Evolutionary conservation across 2,329 filamentous ascomycete species (phyloP).

Genomic region (Penicillium crustosum): DNA sequence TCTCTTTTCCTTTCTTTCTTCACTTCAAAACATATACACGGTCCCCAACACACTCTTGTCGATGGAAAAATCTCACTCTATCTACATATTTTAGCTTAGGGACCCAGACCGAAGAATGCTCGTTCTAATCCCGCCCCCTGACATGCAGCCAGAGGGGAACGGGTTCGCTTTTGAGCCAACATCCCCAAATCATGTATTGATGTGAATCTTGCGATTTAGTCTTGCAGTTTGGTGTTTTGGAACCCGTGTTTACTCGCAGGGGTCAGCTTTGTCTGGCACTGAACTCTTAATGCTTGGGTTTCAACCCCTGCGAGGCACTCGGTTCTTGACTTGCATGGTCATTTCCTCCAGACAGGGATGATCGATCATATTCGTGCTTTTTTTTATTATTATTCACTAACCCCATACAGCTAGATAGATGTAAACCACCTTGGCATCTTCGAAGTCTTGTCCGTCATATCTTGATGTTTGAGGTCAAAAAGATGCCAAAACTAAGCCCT

Average conservation of each 20-base stretch:
- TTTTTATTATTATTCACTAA: background rate
- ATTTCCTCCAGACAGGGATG: constrained; percentile 4
- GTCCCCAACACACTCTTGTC: constrained; percentile 50
- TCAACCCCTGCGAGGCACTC: background rate
- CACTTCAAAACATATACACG: constrained; percentile 33
- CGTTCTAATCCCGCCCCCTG: constrained; percentile 46
- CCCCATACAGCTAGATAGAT: background rate
- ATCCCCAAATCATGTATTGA: constrained; percentile 19
- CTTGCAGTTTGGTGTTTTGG: background rate
- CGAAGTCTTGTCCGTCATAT: constrained; percentile 47
- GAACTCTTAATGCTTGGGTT: constrained; percentile 3
- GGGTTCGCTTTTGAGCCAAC: constrained; percentile 51
- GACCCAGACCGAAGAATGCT: constrained; percentile 46
- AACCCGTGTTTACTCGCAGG: background rate
- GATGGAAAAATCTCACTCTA: constrained; percentile 38
- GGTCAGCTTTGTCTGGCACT: background rate
- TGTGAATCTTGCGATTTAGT: background rate
- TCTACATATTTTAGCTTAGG: constrained; percentile 44
- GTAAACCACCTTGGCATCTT: constrained; percentile 37
- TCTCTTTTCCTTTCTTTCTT: constrained; percentile 26
- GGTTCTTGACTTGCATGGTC: background rate
- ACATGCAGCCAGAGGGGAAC: constrained; percentile 32
- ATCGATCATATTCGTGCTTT: background rate
- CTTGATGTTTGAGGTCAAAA: constrained; percentile 49
- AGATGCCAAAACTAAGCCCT: constrained; percentile 42